Evolutionary conservation across 2,329 filamentous ascomycete species (phyloP).

Genomic region (Pseudonectria foliicola): DNA sequence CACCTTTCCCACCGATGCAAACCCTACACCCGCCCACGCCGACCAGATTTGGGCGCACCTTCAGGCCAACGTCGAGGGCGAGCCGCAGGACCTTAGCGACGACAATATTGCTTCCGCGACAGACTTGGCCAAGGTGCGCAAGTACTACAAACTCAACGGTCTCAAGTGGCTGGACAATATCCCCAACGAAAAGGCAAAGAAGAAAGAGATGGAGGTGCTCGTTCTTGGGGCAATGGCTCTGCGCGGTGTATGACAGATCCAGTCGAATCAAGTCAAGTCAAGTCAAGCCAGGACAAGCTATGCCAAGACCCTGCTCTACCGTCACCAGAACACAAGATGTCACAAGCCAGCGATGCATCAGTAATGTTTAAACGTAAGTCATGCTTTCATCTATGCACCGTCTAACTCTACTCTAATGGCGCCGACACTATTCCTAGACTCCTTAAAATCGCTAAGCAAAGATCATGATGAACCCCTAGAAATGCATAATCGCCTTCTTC

Average conservation of each 20-base stretch:
- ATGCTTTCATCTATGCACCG: conserved; percentile 20
- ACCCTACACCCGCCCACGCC: conserved; percentile 36
- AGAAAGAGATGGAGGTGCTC: conserved; percentile 57
- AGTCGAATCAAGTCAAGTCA: not conserved
- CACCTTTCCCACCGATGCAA: conserved; percentile 39
- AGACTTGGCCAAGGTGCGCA: conserved; percentile 65
- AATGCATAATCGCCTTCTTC: conserved; percentile 9
- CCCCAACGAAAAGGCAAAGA: conserved; percentile 36
- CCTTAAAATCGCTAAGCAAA: conserved; percentile 18
- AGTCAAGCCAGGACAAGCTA: not conserved
- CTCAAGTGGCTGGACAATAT: conserved; percentile 43
- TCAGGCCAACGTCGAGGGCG: conserved; percentile 52
- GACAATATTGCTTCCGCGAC: conserved; percentile 50
- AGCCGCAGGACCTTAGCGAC: conserved; percentile 52
- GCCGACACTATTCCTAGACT: conserved; percentile 20
- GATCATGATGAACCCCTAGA: conserved; percentile 5
- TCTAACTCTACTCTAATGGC: conserved; percentile 18
- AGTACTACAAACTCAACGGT: conserved; percentile 77
- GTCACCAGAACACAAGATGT: not conserved
- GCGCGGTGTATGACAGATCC: conserved; percentile 29
- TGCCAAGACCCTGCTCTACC: not conserved
- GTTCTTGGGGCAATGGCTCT: conserved; percentile 69
- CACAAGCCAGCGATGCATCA: not conserved
- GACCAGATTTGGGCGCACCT: conserved; percentile 54
- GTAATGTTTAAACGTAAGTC: conserved; percentile 19